Percentiles rank a stretch among this genome's conserved stretches.
Evolutionary conservation across 2,329 filamentous ascomycete species (phyloP).

Genomic region (Aspergillus bombycis): DNA sequence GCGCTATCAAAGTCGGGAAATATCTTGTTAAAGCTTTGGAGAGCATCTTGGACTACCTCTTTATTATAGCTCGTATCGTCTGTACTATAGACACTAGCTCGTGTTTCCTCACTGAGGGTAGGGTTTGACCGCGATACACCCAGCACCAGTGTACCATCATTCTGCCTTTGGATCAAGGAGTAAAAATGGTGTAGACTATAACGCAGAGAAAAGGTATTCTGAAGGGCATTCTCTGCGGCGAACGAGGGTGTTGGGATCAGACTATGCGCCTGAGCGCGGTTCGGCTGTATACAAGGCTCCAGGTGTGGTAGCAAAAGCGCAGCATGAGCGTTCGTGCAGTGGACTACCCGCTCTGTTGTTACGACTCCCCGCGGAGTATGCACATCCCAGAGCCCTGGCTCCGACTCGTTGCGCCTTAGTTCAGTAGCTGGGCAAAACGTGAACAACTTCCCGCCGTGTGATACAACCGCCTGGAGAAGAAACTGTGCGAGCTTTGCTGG

Average conservation of each 20-base stretch:
- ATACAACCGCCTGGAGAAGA: constrained; percentile 44
- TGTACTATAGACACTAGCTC: constrained; percentile 34
- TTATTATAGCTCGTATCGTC: constrained; percentile 46
- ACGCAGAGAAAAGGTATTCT: constrained; percentile 50
- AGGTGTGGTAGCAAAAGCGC: constrained; percentile 25
- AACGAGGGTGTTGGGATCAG: not conserved
- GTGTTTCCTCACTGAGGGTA: constrained; percentile 2
- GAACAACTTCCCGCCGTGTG: constrained; percentile 45
- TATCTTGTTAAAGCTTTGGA: constrained; percentile 26
- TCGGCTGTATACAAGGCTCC: constrained; percentile 41
- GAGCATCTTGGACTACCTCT: constrained; percentile 45
- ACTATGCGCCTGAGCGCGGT: constrained; percentile 1
- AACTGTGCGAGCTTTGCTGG: constrained; percentile 56
- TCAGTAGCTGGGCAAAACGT: constrained; percentile 47
- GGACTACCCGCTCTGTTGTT: constrained; percentile 22
- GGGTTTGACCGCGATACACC: constrained; percentile 47
- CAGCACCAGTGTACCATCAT: constrained; percentile 49
- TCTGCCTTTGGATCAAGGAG: constrained; percentile 51
- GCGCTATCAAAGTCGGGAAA: constrained; percentile 30
- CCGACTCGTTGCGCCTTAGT: constrained; percentile 19
- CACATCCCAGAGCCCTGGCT: not conserved
- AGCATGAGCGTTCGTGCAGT: constrained; percentile 31
- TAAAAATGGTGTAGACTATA: constrained; percentile 54
- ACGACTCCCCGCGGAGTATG: constrained; percentile 19
- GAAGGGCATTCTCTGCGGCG: constrained; percentile 24